A percentile compares a stretch with the other conserved stretches of the same genome.
These are phyloP conservation scores for Trypanosoma scelopori DNA, from an alignment of 208 protist genomes.

Conservation along the genomic window DNA sequence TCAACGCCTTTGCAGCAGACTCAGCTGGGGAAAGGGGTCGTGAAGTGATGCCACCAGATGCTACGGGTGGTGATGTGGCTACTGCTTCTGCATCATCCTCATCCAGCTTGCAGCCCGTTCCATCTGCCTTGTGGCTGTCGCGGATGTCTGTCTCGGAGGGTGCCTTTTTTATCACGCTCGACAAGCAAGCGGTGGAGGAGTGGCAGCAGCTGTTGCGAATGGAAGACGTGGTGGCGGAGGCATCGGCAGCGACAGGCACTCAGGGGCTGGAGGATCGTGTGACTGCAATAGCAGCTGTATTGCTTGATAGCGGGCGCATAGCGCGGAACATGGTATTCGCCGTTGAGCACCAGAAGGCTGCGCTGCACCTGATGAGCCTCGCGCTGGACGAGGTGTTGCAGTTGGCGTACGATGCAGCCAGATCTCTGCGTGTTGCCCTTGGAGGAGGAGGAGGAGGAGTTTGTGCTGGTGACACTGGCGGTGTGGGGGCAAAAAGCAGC, in stretches of 20 bases:
- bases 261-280: slow-evolving; percentile 14
- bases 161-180: slow-evolving; percentile 40
- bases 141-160: slow-evolving; percentile 42
- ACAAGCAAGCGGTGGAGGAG: slow-evolving; percentile 8
- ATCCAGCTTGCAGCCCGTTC: neutral
- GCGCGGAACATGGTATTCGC: slow-evolving; percentile 67
- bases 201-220: slow-evolving; percentile 25
- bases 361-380: slow-evolving; percentile 63
- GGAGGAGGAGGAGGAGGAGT: neutral
- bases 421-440: slow-evolving; percentile 5
- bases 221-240: slow-evolving; percentile 10
- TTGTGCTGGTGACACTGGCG: neutral
- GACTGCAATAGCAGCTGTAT: slow-evolving; percentile 8
- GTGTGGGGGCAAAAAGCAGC: neutral
- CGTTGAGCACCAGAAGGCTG: slow-evolving; percentile 56
- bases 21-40: neutral
- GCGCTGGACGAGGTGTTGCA: slow-evolving; percentile 64
- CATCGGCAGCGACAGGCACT: neutral
- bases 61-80: too few relatives aligned
- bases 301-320: slow-evolving; percentile 36
- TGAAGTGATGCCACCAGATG: too few relatives aligned
- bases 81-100: too few relatives aligned
- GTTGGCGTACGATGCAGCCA: slow-evolving; percentile 47
- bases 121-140: slow-evolving; percentile 53
- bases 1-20: slow-evolving; percentile 7